Evolutionary conservation across 495 filamentous ascomycete genomes (phyloP).

Genomic region (Parmelia sp.): DNA sequence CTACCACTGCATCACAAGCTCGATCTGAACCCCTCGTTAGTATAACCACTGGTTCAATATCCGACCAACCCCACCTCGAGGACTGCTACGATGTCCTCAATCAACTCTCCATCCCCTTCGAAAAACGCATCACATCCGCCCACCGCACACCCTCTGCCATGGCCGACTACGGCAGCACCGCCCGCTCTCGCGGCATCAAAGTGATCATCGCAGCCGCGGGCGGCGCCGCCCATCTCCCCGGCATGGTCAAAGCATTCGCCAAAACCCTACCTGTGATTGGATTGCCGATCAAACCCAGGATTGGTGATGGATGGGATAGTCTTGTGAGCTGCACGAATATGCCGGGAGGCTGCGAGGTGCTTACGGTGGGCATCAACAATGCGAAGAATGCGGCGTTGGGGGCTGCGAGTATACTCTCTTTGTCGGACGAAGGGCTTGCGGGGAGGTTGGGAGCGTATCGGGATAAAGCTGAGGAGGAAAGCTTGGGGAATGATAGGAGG

Average conservation of each 20-base stretch:
- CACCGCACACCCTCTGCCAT: constrained; percentile 87
- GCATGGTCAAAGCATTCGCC: constrained; percentile 84
- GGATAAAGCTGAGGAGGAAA: constrained; percentile 8
- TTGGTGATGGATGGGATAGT: constrained; percentile 83
- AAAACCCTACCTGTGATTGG: constrained; percentile 80
- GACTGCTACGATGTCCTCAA: constrained; percentile 70
- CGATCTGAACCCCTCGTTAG: constrained; percentile 57
- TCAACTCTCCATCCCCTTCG: constrained; percentile 67
- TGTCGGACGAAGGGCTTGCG: constrained; percentile 41
- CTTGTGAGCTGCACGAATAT: constrained; percentile 90
- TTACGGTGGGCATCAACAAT: constrained; percentile 92
- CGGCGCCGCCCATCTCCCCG: constrained; percentile 86
- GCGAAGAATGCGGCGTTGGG: constrained; percentile 85
- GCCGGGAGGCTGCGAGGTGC: constrained; percentile 79
- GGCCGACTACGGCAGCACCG: constrained; percentile 65
- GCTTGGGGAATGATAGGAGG: constrained; percentile 13
- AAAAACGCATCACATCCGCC: constrained; percentile 82
- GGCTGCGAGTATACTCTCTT: constrained; percentile 75
- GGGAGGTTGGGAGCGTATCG: constrained; percentile 23
- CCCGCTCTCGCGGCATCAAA: constrained; percentile 64
- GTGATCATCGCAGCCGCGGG: constrained; percentile 95
- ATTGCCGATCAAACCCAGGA: constrained; percentile 81
- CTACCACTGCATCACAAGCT: neutral
- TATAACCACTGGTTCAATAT: constrained; percentile 94
- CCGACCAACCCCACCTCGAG: constrained; percentile 73